These are phyloP conservation scores for Lophiotrema nucula DNA, from an alignment of 495 filamentous ascomycete genomes.

Conservation along the genomic window DNA sequence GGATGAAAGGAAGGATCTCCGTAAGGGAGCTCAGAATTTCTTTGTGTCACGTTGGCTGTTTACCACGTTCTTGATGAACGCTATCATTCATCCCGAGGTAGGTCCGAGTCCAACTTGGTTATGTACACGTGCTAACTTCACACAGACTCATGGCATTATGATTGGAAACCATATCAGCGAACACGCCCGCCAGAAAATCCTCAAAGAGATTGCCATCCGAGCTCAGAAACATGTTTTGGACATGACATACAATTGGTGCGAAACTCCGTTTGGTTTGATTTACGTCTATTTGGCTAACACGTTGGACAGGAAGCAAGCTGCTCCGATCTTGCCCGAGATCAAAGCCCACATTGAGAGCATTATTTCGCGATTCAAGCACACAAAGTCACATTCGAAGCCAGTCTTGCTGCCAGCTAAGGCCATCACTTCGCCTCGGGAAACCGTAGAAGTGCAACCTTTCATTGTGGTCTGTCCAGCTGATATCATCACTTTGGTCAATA, in stretches of 20 bases:
- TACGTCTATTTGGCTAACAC: constrained; percentile 13
- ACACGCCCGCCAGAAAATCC: constrained; percentile 81
- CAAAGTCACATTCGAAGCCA: constrained; percentile 53
- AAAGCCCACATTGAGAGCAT: constrained; percentile 75
- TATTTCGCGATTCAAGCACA: constrained; percentile 61
- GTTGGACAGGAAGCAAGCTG: constrained; percentile 54
- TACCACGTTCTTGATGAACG: constrained; percentile 76
- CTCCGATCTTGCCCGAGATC: constrained; percentile 63
- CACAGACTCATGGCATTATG: constrained; percentile 78
- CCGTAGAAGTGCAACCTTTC: constrained; percentile 68
- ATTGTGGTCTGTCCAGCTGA: constrained; percentile 73
- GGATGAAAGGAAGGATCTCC: constrained; percentile 61
- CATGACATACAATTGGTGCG: constrained; percentile 52
- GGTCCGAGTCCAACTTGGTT: constrained; percentile 24
- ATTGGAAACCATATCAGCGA: constrained; percentile 87
- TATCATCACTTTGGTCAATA: constrained; percentile 66
- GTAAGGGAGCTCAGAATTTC: constrained; percentile 72
- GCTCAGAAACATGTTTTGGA: constrained; percentile 72
- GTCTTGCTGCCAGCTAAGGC: constrained; percentile 65
- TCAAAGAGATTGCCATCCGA: constrained; percentile 76
- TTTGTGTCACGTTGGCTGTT: constrained; percentile 91
- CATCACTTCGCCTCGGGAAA: constrained; percentile 68
- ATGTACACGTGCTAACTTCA: constrained; percentile 35
- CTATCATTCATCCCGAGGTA: constrained; percentile 88
- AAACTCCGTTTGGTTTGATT: background rate